Evolutionary conservation across 352 stramenopile species (phyloP).

Genomic region (Peronosclerospora sorghi): DNA sequence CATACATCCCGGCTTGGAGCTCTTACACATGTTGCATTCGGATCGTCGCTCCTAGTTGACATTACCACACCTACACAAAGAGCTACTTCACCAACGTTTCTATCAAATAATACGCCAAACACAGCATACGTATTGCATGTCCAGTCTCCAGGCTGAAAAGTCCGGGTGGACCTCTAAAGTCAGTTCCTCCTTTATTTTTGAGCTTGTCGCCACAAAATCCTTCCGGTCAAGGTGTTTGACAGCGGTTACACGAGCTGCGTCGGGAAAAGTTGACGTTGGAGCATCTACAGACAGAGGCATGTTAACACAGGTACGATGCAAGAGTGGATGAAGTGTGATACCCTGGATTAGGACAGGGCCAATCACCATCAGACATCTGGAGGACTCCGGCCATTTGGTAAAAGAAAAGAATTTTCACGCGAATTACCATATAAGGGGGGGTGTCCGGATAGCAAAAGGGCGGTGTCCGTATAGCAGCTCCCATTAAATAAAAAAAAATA

Average conservation of each 20-base stretch:
- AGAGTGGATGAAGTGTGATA: constrained; percentile 8
- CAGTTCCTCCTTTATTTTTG: constrained; percentile 19
- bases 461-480: too few species aligned
- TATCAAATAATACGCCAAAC: background rate
- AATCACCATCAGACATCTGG: constrained; percentile 60
- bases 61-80: constrained; percentile 57
- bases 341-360: constrained; percentile 73
- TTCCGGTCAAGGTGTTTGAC: constrained; percentile 52
- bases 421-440: too few species aligned
- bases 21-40: constrained; percentile 86
- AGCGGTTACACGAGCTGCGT: constrained; percentile 70
- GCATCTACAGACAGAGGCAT: constrained; percentile 29
- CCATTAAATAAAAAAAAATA: too few species aligned
- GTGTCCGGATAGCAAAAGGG: too few species aligned
- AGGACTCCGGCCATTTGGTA: constrained; percentile 30
- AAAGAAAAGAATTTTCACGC: too few species aligned
- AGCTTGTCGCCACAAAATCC: constrained; percentile 12
- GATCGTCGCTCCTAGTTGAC: constrained; percentile 77
- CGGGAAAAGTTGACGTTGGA: constrained; percentile 81
- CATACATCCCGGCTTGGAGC: constrained; percentile 54
- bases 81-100: background rate
- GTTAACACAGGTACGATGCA: background rate
- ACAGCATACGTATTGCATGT: constrained; percentile 58
- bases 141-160: constrained; percentile 79
- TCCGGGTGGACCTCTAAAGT: constrained; percentile 48